Percentiles rank a stretch among this genome's conserved stretches.
Conservation (phyloP, 2,329 filamentous ascomycete species). For the Pseudogymnoascus sp. region DNA sequence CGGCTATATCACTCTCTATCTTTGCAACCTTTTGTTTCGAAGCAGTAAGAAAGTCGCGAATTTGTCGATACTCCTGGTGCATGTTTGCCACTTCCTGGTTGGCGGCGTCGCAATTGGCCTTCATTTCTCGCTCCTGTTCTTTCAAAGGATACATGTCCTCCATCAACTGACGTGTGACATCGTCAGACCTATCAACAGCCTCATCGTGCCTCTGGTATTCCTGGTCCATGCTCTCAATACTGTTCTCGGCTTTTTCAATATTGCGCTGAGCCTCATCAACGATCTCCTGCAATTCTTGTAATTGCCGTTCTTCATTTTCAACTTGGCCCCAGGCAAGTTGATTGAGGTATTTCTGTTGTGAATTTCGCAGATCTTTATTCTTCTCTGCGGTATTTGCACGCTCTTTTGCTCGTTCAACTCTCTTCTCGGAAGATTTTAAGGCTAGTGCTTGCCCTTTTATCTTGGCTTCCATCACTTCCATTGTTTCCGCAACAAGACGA, state of each 20-base stretch:
- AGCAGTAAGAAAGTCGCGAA: constrained; percentile 51
- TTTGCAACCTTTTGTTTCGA: constrained; percentile 43
- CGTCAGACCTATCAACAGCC: constrained; percentile 32
- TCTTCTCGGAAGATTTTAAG: constrained; percentile 52
- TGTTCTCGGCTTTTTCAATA: constrained; percentile 35
- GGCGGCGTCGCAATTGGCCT: constrained; percentile 47
- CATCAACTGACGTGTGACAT: constrained; percentile 18
- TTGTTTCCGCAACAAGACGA: constrained; percentile 68
- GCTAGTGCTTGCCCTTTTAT: constrained; percentile 57
- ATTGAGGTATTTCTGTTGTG: constrained; percentile 51
- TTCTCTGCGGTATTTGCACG: constrained; percentile 61
- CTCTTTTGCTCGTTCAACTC: constrained; percentile 54
- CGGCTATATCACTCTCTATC: constrained; percentile 43
- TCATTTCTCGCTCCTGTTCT: constrained; percentile 42
- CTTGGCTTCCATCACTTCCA: constrained; percentile 65
- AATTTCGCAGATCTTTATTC: constrained; percentile 58
- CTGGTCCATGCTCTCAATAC: constrained; percentile 45
- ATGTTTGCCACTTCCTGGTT: constrained; percentile 49
- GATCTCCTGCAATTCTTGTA: constrained; percentile 38
- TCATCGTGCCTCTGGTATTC: constrained; percentile 30
- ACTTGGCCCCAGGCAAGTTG: constrained; percentile 88
- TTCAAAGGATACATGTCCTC: constrained; percentile 37
- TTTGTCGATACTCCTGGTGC: constrained; percentile 59
- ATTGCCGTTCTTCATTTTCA: constrained; percentile 59
- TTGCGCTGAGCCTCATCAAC: constrained; percentile 31